phyloP scores from a whole-genome alignment of 2,329 filamentous ascomycete species.

The Epichloe gansuensis region DNA sequence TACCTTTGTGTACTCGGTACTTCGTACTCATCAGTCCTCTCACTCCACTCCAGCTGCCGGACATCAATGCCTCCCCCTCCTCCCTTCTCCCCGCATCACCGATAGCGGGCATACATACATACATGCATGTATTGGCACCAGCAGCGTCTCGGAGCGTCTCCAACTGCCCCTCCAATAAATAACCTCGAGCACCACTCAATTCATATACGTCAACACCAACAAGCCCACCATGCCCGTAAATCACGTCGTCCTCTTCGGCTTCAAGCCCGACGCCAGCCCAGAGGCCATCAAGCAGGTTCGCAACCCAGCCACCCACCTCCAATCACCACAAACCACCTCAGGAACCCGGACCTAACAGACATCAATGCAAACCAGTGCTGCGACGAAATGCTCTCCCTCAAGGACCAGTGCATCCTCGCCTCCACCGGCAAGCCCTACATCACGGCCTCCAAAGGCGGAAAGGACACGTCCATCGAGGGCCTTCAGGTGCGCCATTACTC shows the following conservation, averaged over 20 bases:
- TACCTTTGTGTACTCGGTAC: too few species aligned
- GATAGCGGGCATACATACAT: neutral
- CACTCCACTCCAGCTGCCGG: too few species aligned
- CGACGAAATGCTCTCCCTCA: slow-evolving; percentile 33
- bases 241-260: slow-evolving; percentile 6
- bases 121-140: too few species aligned
- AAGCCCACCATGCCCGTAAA: neutral
- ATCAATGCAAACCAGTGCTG: slow-evolving; percentile 14
- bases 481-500: slow-evolving; percentile 32
- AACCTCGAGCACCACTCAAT: neutral
- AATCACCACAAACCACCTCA: neutral
- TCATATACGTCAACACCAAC: neutral
- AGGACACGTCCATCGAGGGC: slow-evolving; percentile 50
- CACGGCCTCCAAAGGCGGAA: slow-evolving; percentile 43
- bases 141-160: too few species aligned
- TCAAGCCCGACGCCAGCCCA: slow-evolving; percentile 1
- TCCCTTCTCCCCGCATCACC: neutral
- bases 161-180: neutral
- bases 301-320: neutral
- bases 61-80: too few species aligned
- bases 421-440: slow-evolving; percentile 48
- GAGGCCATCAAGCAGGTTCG: slow-evolving; percentile 5
- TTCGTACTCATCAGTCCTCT: too few species aligned
- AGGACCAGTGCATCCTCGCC: slow-evolving; percentile 49
- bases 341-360: too few species aligned